Evolutionary conservation across 2,329 filamentous ascomycete genomes (phyloP).

Genomic region (Microsporum ferrugineum): DNA sequence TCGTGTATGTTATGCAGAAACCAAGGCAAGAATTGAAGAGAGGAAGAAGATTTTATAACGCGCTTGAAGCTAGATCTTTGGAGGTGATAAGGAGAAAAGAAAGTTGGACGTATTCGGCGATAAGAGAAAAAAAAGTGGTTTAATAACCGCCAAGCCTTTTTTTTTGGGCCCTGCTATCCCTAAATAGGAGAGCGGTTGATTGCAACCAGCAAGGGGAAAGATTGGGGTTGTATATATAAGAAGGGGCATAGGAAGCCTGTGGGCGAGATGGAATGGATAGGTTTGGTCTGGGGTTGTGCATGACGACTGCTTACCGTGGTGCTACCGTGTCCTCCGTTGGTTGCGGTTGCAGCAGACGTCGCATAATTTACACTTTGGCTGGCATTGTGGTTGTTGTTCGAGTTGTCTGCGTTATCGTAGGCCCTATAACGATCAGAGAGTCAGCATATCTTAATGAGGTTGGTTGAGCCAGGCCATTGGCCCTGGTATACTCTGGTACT

Average conservation of each 20-base stretch:
- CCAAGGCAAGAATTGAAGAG: conserved; percentile 13
- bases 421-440: conserved; percentile 5
- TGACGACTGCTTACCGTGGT: conserved; percentile 29
- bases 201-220: background rate
- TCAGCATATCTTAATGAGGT: background rate
- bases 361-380: conserved; percentile 48
- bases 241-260: background rate
- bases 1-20: conserved; percentile 4
- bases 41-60: conserved; percentile 15
- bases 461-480: background rate
- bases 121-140: conserved; percentile 34
- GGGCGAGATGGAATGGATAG: background rate
- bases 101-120: conserved; percentile 36
- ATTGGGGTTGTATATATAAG: conserved; percentile 8
- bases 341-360: conserved; percentile 54
- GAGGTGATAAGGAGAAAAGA: conserved; percentile 23
- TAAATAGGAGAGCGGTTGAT: conserved; percentile 13
- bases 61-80: background rate
- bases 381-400: conserved; percentile 31
- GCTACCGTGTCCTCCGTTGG: conserved; percentile 50
- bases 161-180: conserved; percentile 14
- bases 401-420: conserved; percentile 9
- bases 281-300: conserved; percentile 15
- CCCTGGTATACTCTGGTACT: too few relatives aligned
- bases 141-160: conserved; percentile 25